These are phyloP conservation scores for Rhynchospora breviuscula DNA, from an alignment of 176 grass and related monocot genomes.

Conservation along the genomic window DNA sequence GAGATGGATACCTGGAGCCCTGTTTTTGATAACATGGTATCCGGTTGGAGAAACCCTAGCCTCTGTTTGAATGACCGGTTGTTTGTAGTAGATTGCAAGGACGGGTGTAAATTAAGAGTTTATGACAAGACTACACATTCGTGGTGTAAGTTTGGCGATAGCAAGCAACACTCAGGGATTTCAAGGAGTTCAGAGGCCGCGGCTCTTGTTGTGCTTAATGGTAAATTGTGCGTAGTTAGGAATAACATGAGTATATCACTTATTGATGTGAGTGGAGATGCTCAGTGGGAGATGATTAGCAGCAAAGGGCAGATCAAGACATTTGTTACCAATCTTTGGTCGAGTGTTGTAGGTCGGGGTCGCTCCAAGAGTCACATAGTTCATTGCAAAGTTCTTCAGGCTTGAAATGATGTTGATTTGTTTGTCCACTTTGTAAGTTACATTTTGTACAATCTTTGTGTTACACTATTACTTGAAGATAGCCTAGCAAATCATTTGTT, in stretches of 20 bases:
- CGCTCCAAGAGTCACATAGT: conserved; percentile 44
- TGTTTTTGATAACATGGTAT: conserved; percentile 53
- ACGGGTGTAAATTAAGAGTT: conserved; percentile 54
- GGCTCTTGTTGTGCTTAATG: conserved; percentile 42
- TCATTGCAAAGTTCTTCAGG: conserved; percentile 83
- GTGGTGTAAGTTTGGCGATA: conserved; percentile 41
- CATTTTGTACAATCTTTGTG: background rate
- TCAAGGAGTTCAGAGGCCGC: conserved; percentile 54
- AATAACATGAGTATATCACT: conserved; percentile 71
- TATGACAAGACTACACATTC: conserved; percentile 39
- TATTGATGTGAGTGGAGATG: conserved; percentile 39
- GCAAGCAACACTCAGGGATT: conserved; percentile 54
- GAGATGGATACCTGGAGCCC: conserved; percentile 38
- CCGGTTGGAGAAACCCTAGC: conserved; percentile 70
- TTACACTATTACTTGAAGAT: background rate
- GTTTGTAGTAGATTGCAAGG: conserved; percentile 67
- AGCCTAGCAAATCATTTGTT: background rate
- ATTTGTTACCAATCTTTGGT: conserved; percentile 45
- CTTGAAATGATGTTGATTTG: conserved; percentile 17
- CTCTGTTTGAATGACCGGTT: conserved; percentile 42
- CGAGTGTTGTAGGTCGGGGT: conserved; percentile 41
- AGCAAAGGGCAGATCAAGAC: conserved; percentile 44
- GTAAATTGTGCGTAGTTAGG: conserved; percentile 62
- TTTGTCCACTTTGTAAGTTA: background rate
- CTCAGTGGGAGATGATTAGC: conserved; percentile 45